phyloP scores from a whole-genome alignment of 176 grass and related monocot genomes.

The Miscanthus lutarioriparius region DNA sequence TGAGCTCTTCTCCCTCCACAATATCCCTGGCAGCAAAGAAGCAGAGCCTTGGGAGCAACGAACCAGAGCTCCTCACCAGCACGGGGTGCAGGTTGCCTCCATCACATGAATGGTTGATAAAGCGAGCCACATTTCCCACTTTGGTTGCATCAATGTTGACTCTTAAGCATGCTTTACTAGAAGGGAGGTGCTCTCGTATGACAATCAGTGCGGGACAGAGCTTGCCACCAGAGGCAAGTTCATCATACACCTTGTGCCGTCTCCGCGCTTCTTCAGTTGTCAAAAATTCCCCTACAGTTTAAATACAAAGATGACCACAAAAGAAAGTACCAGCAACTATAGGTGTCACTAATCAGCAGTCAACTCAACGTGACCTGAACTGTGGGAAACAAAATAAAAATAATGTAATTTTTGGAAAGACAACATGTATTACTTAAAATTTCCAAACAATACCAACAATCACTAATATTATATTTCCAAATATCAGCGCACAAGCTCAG shows the following conservation, averaged over 20 bases:
- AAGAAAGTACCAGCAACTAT: background rate
- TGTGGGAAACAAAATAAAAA: background rate
- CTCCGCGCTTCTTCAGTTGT: slow-evolving; percentile 68
- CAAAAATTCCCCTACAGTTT: slow-evolving; percentile 68
- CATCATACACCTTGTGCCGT: slow-evolving; percentile 63
- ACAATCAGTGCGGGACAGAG: slow-evolving; percentile 73
- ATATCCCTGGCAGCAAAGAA: slow-evolving; percentile 69
- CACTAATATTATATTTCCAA: background rate
- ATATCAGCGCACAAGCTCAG: background rate
- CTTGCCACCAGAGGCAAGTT: slow-evolving; percentile 57
- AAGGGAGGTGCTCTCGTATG: slow-evolving; percentile 86
- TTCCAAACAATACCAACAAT: no score
- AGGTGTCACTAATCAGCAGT: background rate
- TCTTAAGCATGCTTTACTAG: slow-evolving; percentile 75
- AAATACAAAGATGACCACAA: background rate
- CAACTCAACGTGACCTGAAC: background rate
- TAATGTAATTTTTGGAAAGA: background rate
- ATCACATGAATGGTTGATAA: slow-evolving; percentile 96
- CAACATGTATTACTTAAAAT: no score
- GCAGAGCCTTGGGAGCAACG: slow-evolving; percentile 83
- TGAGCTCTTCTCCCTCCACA: slow-evolving; percentile 63
- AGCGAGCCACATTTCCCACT: slow-evolving; percentile 73
- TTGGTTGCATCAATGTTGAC: slow-evolving; percentile 86
- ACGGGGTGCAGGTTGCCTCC: slow-evolving; percentile 78
- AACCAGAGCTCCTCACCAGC: slow-evolving; percentile 67